phyloP scores from a whole-genome alignment of 2,329 filamentous ascomycete genomes.

The Clonostachys rhizophaga region DNA sequence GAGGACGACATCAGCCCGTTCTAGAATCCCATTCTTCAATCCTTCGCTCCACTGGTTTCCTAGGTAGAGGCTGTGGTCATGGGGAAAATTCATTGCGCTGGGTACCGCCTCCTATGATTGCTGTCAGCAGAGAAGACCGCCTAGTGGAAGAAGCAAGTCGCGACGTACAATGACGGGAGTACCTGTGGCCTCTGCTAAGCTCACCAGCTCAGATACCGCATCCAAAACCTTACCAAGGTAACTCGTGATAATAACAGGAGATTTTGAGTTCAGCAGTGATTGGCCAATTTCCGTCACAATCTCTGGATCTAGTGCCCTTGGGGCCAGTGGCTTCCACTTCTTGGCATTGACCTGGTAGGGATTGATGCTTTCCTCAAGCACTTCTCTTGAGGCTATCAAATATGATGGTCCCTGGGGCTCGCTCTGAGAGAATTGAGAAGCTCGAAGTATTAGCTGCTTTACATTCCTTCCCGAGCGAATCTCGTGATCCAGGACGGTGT shows the following conservation, averaged over 20 bases:
- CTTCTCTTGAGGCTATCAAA: constrained; percentile 70
- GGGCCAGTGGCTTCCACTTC: constrained; percentile 66
- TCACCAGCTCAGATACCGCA: too few species aligned
- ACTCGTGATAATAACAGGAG: constrained; percentile 66
- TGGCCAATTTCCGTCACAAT: constrained; percentile 56
- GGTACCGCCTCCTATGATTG: constrained; percentile 54
- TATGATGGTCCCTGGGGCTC: constrained; percentile 79
- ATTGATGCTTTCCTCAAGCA: constrained; percentile 80
- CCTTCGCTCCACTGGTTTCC: constrained; percentile 63
- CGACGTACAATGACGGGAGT: too few species aligned
- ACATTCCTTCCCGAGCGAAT: constrained; percentile 81
- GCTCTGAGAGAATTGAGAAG: constrained; percentile 73
- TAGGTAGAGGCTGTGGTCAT: constrained; percentile 62
- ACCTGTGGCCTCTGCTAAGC: too few species aligned
- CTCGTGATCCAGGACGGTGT: constrained; percentile 79
- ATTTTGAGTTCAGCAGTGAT: constrained; percentile 57
- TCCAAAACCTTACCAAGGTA: constrained; percentile 56
- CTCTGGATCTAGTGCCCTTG: constrained; percentile 49
- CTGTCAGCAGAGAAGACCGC: too few species aligned
- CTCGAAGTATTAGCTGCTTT: constrained; percentile 85
- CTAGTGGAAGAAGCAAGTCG: too few species aligned
- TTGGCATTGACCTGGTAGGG: constrained; percentile 65
- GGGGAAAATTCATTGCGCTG: constrained; percentile 78
- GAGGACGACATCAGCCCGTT: constrained; percentile 75
- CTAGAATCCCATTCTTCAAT: constrained; percentile 40